These are phyloP conservation scores for Quercus phellos DNA, from an alignment of 331 rosid genomes.

Conservation along the genomic window DNA sequence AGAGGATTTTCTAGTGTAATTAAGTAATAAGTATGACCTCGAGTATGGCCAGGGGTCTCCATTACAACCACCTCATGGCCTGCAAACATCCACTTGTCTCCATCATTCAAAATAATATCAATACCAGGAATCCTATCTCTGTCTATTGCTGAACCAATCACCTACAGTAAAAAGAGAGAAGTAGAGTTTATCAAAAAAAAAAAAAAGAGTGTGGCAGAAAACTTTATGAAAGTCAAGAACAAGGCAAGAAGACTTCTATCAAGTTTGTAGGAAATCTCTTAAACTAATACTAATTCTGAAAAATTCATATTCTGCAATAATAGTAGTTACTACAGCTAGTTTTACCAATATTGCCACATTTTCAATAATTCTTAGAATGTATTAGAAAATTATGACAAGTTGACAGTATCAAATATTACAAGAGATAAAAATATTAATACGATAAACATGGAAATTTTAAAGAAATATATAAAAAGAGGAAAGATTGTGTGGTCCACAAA, in stretches of 20 bases:
- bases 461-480: not conserved
- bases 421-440: too few relatives aligned
- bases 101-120: conserved; percentile 81
- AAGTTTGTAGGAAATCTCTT: not conserved
- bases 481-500: not conserved
- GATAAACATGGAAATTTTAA: too few relatives aligned
- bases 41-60: conserved; percentile 95
- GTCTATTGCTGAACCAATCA: conserved; percentile 84
- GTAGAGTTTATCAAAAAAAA: not conserved
- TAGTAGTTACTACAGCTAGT: not conserved
- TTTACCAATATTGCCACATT: not conserved
- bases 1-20: conserved; percentile 8
- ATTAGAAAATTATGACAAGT: not conserved
- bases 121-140: conserved; percentile 79
- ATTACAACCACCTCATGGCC: conserved; percentile 90
- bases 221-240: not conserved
- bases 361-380: not conserved
- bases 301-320: not conserved
- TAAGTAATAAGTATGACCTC: conserved; percentile 46
- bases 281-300: not conserved
- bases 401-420: too few relatives aligned
- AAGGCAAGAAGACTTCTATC: not conserved
- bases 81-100: conserved; percentile 99
- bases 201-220: conserved; percentile 1
- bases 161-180: conserved; percentile 40